Evolutionary conservation across 371 early-diverging fungal species (phyloP).

Genomic region (Coemansia sp.): DNA sequence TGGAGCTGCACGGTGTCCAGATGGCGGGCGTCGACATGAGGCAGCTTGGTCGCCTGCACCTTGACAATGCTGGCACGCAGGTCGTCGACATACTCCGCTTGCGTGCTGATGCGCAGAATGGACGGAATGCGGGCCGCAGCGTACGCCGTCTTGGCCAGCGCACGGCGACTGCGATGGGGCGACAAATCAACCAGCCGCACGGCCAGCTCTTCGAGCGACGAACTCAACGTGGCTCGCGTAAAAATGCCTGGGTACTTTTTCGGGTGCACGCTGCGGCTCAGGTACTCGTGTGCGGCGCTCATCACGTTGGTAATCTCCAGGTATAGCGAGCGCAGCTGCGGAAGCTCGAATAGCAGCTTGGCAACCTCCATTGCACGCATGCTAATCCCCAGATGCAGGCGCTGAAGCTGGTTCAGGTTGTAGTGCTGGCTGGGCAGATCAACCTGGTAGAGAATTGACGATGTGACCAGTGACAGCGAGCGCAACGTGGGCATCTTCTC

Average conservation of each 20-base stretch:
- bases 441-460: background rate
- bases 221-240: slow-evolving; percentile 3
- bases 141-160: slow-evolving; percentile 22
- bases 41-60: slow-evolving; percentile 1
- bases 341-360: slow-evolving; percentile 16
- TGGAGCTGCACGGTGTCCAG: background rate
- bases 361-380: slow-evolving; percentile 24
- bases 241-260: slow-evolving; percentile 13
- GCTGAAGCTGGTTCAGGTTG: slow-evolving; percentile 2
- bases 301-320: slow-evolving; percentile 20
- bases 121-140: slow-evolving; percentile 22
- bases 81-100: slow-evolving; percentile 4
- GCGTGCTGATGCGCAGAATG: slow-evolving; percentile 19
- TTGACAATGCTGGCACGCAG: slow-evolving; percentile 10
- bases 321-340: slow-evolving; percentile 9
- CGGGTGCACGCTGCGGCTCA: slow-evolving; percentile 22
- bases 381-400: slow-evolving; percentile 16
- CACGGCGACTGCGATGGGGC: slow-evolving; percentile 3
- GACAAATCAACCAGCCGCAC: slow-evolving; percentile 14
- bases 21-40: slow-evolving; percentile 1
- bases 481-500: background rate
- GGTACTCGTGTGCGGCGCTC: slow-evolving; percentile 28
- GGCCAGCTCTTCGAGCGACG: slow-evolving; percentile 6
- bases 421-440: slow-evolving; percentile 4
- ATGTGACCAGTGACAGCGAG: slow-evolving; percentile 1